Evolutionary conservation across 306 rosid species (phyloP).

Genomic region (Dalbergia oliveri): DNA sequence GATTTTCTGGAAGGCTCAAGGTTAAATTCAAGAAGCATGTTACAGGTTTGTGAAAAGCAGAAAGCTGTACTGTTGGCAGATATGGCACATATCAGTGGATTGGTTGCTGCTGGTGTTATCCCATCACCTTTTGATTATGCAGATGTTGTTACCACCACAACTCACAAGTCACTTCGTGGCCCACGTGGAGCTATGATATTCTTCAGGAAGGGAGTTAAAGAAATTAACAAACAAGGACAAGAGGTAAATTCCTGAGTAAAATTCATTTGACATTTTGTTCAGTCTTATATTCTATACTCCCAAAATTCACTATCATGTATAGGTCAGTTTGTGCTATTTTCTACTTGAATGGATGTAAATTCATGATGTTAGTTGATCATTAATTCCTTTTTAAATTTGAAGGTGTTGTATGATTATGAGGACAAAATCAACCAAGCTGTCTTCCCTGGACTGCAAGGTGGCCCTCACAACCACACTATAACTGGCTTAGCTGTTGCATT

Average conservation of each 20-base stretch:
- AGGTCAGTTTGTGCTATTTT: slow-evolving; percentile 2
- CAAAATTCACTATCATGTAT: neutral
- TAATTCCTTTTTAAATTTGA: slow-evolving; percentile 42
- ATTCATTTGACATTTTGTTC: neutral
- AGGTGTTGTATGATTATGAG: slow-evolving; percentile 88
- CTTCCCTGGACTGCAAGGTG: slow-evolving; percentile 98
- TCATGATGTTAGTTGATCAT: slow-evolving; percentile 10
- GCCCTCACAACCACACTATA: slow-evolving; percentile 98
- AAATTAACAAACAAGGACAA: slow-evolving; percentile 82
- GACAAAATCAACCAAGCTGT: slow-evolving; percentile 96
- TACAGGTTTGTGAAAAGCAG: slow-evolving; percentile 88
- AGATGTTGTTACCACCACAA: slow-evolving; percentile 94
- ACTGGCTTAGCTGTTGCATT: slow-evolving; percentile 95
- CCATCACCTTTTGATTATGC: slow-evolving; percentile 98
- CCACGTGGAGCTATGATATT: slow-evolving; percentile 99
- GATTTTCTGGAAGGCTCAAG: slow-evolving; percentile 34
- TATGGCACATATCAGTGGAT: slow-evolving; percentile 98
- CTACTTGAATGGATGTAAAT: slow-evolving; percentile 8
- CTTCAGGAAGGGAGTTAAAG: slow-evolving; percentile 92
- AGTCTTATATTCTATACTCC: neutral
- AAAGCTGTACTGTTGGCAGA: slow-evolving; percentile 94
- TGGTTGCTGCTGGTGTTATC: slow-evolving; percentile 95
- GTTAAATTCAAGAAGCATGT: slow-evolving; percentile 42
- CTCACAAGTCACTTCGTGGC: slow-evolving; percentile 98
- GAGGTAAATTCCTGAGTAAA: slow-evolving; percentile 57